Conservation (phyloP, 331 rosid genomes). For the Malus hybrid region DNA sequence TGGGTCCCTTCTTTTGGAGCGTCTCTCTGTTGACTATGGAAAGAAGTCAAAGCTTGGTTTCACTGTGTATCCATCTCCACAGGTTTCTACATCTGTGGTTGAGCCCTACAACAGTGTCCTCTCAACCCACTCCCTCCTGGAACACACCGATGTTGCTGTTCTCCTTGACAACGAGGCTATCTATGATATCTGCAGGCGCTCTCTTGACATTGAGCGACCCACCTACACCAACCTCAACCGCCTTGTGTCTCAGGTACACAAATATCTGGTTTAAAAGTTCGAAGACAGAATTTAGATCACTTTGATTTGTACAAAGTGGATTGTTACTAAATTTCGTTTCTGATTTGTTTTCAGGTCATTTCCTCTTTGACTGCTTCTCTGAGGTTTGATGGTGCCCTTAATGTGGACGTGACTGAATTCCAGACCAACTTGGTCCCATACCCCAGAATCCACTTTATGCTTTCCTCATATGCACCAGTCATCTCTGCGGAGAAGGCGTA, state of each 20-base stretch:
- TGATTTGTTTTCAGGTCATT: constrained; percentile 48
- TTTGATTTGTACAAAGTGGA: neutral
- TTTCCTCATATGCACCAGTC: constrained; percentile 84
- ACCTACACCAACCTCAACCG: constrained; percentile 40
- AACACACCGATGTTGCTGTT: constrained; percentile 35
- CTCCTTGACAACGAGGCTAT: constrained; percentile 36
- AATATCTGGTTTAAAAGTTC: neutral
- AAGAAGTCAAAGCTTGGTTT: constrained; percentile 38
- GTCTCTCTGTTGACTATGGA: constrained; percentile 35
- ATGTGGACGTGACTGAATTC: constrained; percentile 86
- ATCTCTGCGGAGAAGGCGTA: constrained; percentile 84
- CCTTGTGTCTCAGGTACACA: constrained; percentile 30
- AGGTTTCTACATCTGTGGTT: constrained; percentile 37
- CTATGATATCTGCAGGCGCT: constrained; percentile 40
- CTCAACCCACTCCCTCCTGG: constrained; percentile 35
- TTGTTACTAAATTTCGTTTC: neutral
- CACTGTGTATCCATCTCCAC: constrained; percentile 40
- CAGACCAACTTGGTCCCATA: constrained; percentile 94
- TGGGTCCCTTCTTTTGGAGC: constrained; percentile 35
- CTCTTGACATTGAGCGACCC: constrained; percentile 37
- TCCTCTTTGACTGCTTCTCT: constrained; percentile 84
- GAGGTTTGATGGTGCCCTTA: constrained; percentile 83
- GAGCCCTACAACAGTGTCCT: constrained; percentile 42
- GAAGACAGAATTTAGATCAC: neutral
- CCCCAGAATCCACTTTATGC: constrained; percentile 92